phyloP scores from a whole-genome alignment of 352 stramenopile species.

The Thraustotheca clavata region DNA sequence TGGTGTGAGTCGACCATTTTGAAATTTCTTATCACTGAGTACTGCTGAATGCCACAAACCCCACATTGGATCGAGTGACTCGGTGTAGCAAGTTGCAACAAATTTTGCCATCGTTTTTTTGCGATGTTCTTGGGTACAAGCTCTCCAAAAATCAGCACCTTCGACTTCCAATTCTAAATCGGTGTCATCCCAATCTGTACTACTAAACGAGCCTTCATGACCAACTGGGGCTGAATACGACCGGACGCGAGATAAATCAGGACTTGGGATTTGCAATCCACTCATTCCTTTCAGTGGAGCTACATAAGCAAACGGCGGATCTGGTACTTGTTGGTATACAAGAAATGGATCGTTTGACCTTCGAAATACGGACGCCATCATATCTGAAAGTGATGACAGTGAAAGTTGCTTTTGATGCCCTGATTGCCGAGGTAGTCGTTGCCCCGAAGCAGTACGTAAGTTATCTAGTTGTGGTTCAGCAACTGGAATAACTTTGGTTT shows the following conservation, averaged over 20 bases:
- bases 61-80: conserved; percentile 5
- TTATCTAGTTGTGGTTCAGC: background rate
- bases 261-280: background rate
- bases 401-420: conserved; percentile 85
- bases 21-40: background rate
- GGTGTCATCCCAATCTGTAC: conserved; percentile 15
- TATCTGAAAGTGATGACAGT: conserved; percentile 82
- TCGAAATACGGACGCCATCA: conserved; percentile 37
- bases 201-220: background rate
- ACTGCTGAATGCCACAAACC: background rate
- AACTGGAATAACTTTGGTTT: background rate
- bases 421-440: background rate
- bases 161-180: conserved; percentile 13
- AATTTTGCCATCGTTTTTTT: background rate
- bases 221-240: conserved; percentile 10
- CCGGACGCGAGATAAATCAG: background rate
- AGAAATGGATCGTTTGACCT: background rate
- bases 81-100: background rate
- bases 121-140: conserved; percentile 14
- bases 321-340: background rate
- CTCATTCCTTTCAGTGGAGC: background rate
- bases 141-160: conserved; percentile 18
- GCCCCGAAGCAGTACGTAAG: background rate
- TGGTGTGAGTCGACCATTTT: background rate
- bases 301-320: conserved; percentile 15